phyloP scores from a whole-genome alignment of 306 rosid genomes.

The Leucaena leucocephala region DNA sequence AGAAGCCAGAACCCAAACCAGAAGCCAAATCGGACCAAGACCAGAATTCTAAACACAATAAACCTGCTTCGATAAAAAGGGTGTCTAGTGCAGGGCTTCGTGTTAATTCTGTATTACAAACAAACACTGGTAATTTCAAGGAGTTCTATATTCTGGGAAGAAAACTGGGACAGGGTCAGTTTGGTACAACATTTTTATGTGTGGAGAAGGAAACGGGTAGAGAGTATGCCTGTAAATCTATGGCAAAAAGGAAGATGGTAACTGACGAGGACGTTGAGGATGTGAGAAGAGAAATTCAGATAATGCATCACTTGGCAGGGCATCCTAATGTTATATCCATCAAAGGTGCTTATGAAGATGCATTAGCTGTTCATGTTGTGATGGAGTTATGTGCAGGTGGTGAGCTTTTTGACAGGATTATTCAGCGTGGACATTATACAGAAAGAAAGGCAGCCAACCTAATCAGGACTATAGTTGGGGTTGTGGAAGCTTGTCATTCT shows the following conservation, averaged over 20 bases:
- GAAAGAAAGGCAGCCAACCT: constrained; percentile 97
- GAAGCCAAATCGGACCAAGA: constrained; percentile 45
- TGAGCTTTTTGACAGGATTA: constrained; percentile 94
- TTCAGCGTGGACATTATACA: constrained; percentile 89
- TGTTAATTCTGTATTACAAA: constrained; percentile 70
- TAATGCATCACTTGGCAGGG: constrained; percentile 96
- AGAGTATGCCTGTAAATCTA: constrained; percentile 88
- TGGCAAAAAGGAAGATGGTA: constrained; percentile 91
- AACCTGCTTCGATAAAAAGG: constrained; percentile 70
- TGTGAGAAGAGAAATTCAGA: constrained; percentile 98
- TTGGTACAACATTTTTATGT: constrained; percentile 80
- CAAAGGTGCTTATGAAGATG: constrained; percentile 96
- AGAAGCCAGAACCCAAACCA: constrained; percentile 21
- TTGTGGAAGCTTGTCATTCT: constrained; percentile 92
- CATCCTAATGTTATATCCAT: constrained; percentile 93
- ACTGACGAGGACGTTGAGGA: constrained; percentile 92
- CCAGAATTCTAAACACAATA: constrained; percentile 47
- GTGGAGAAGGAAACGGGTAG: constrained; percentile 78
- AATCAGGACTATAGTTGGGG: constrained; percentile 90
- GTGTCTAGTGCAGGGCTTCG: constrained; percentile 90
- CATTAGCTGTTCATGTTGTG: constrained; percentile 89
- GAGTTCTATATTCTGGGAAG: constrained; percentile 76
- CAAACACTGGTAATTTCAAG: constrained; percentile 71
- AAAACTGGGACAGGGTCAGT: constrained; percentile 94
- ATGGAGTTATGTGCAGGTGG: constrained; percentile 99